A percentile compares a stretch with the other conserved stretches of the same genome.
Conservation (phyloP, 2,329 filamentous ascomycete species). For the Claviceps sp. region DNA sequence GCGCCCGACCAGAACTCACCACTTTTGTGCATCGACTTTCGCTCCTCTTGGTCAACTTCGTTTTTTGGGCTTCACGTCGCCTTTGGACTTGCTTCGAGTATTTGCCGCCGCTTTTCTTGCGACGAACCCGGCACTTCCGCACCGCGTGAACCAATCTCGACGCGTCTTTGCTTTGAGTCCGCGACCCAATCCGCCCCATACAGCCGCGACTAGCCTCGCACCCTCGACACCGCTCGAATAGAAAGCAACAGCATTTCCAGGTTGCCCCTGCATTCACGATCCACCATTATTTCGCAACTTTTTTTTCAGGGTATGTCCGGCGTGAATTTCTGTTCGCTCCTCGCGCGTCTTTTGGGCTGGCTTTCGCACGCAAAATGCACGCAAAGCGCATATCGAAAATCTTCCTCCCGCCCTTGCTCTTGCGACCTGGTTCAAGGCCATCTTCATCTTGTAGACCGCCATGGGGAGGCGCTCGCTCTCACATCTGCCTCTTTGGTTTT, state of each 20-base stretch:
- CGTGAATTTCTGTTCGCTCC: not conserved
- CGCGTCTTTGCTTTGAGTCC: constrained; percentile 3
- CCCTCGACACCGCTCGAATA: not conserved
- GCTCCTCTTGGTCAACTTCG: not conserved
- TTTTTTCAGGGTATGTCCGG: constrained; percentile 1
- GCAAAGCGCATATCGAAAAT: no score
- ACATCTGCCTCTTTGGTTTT: not conserved
- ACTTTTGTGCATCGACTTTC: not conserved
- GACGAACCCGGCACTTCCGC: not conserved
- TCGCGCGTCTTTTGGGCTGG: not conserved
- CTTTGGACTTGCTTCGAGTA: not conserved
- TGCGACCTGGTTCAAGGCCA: not conserved
- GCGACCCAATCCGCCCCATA: constrained; percentile 1
- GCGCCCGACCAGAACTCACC: not conserved
- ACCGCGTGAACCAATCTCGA: not conserved
- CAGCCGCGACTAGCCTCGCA: not conserved
- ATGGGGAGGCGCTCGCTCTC: not conserved
- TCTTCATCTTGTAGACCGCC: not conserved
- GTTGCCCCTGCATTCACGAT: constrained; percentile 3
- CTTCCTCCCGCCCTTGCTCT: not conserved
- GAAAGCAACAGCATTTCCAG: not conserved
- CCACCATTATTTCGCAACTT: constrained; percentile 3
- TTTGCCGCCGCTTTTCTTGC: not conserved
- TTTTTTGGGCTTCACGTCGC: not conserved
- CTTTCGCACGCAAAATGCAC: not conserved